These are phyloP conservation scores for Coffea canephora DNA, from an alignment of 257 asterid species.

Conservation along the genomic window DNA sequence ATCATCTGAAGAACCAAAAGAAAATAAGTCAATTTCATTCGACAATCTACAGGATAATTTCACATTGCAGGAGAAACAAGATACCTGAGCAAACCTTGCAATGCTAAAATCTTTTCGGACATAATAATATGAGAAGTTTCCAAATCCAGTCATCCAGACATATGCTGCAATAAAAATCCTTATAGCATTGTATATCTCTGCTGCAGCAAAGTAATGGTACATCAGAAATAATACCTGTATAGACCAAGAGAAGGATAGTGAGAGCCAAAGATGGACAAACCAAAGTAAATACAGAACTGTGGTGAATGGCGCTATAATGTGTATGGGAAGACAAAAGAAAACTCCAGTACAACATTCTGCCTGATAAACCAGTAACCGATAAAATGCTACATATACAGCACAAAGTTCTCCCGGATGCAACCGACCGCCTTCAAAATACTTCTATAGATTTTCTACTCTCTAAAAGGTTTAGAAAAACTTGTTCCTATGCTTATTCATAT, in stretches of 20 bases:
- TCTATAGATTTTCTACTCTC: not conserved
- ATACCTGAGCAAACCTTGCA: slow-evolving; percentile 95
- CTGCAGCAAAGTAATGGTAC: slow-evolving; percentile 98
- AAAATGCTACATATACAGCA: not conserved
- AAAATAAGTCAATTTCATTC: slow-evolving; percentile 14
- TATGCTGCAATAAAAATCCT: slow-evolving; percentile 96
- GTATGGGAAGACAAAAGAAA: not conserved
- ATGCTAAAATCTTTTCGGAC: slow-evolving; percentile 87
- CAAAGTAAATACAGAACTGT: not conserved
- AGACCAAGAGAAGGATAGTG: slow-evolving; percentile 5
- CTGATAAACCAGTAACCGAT: not conserved
- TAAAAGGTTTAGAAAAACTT: not conserved
- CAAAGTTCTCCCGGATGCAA: not conserved
- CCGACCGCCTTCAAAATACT: not conserved
- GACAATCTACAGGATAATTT: slow-evolving; percentile 4
- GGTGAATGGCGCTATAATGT: not conserved
- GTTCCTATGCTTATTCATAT: not conserved
- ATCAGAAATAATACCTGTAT: slow-evolving; percentile 80
- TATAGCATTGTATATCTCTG: slow-evolving; percentile 92
- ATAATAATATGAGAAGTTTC: slow-evolving; percentile 95
- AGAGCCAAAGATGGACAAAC: not conserved
- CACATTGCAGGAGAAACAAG: not conserved
- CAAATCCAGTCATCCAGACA: slow-evolving; percentile 99
- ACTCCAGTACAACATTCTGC: not conserved
- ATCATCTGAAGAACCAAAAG: slow-evolving; percentile 70